phyloP scores from a whole-genome alignment of 371 early-diverging fungal species.

The Mucor piriformis region DNA sequence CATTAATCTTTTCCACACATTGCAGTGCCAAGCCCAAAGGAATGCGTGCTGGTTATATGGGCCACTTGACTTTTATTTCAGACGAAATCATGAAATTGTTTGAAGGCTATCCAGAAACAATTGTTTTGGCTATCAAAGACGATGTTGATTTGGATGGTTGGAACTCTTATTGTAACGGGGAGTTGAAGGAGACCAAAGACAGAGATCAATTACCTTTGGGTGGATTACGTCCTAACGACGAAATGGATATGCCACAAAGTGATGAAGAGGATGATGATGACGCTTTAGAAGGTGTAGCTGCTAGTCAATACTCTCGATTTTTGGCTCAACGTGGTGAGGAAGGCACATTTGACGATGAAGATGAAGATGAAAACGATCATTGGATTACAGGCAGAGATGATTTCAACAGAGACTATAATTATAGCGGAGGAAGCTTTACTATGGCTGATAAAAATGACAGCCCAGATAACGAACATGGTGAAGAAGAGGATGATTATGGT shows the following conservation, averaged over 20 bases:
- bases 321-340: slow-evolving; percentile 33
- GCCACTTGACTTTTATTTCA: slow-evolving; percentile 93
- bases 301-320: slow-evolving; percentile 33
- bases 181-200: slow-evolving; percentile 82
- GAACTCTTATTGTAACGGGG: slow-evolving; percentile 82
- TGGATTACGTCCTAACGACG: slow-evolving; percentile 74
- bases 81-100: slow-evolving; percentile 89
- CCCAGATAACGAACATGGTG: slow-evolving; percentile 4
- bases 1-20: background rate
- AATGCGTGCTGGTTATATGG: slow-evolving; percentile 94
- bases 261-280: slow-evolving; percentile 39
- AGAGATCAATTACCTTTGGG: slow-evolving; percentile 87
- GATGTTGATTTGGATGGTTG: slow-evolving; percentile 78
- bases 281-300: slow-evolving; percentile 24
- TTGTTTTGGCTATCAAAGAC: slow-evolving; percentile 59
- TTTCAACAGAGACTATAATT: slow-evolving; percentile 26
- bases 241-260: slow-evolving; percentile 27
- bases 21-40: slow-evolving; percentile 75
- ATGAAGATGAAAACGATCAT: slow-evolving; percentile 34
- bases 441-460: slow-evolving; percentile 7
- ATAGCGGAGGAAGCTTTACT: slow-evolving; percentile 2
- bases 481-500: slow-evolving; percentile 20
- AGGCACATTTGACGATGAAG: slow-evolving; percentile 35
- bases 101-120: slow-evolving; percentile 64
- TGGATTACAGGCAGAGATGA: slow-evolving; percentile 33